Evolutionary conservation across 1,284 basidiomycete species (phyloP), one percentile per base, ranked within the genome.

Genomic region (Ustilago vetiveriae): DNA sequence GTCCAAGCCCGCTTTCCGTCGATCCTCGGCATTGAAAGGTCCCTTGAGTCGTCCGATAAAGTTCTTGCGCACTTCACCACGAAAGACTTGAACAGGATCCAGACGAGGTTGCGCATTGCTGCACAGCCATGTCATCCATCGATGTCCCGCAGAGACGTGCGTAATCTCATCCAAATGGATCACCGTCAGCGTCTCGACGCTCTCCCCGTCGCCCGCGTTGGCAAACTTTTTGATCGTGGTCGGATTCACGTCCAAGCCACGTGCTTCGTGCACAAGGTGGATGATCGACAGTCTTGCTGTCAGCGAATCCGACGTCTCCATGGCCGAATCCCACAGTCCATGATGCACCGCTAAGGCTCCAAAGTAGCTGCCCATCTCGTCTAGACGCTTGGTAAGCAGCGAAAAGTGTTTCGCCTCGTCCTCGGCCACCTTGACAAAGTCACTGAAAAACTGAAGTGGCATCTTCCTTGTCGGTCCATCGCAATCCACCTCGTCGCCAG

Each of bases 241-340:
- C 0, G 92, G 92, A 40, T 81, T 79, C 39, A 93, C 90, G 82
- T 94, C 92, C 7, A 94, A 85, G 3, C 92, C 92, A 24, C 92
- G 85, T 1, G 92, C 91, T 84, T 94, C 92, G 78, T 93, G 92
- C 0, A 94, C 92, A 26, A 94, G 87, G 75, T 93, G 92, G 70
- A 94, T 92, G 81, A 94, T 93, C 2, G 90, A 90, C 23, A 94
- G 87, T 3, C 92, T 86, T 0, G 91, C 86, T 30, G 88, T 87
- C 27, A 94, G 85, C 2, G 90, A 91, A 46, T 88, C 81, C 3
- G 87, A 87, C 0, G 92, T 94, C 42, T 88, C 86, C 14, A 85
- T 84, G 1, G 92, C 92, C 4, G 90, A 90, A 56, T 92, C 88
- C 92, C 91, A 93, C 5, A 93, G 86, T 3, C 82, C 82, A 42